These are phyloP conservation scores for Phanerodontia chrysosporium DNA, from an alignment of 768 basidiomycete species.

Conservation along the genomic window DNA sequence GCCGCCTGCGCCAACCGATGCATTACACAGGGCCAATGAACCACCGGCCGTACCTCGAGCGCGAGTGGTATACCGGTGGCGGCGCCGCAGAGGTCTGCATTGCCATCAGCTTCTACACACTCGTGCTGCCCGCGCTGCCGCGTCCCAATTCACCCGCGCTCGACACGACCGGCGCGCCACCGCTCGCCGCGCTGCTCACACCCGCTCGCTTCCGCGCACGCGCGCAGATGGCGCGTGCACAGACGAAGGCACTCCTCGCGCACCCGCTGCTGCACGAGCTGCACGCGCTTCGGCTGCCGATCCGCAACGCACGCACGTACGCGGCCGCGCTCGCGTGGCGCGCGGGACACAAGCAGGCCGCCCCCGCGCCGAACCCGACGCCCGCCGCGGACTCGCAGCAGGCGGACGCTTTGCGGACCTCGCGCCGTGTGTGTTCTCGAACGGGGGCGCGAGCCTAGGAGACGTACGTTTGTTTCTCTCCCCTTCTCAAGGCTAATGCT, in stretches of 20 bases:
- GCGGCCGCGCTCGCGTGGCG: conserved; percentile 21
- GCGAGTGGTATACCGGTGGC: conserved; percentile 40
- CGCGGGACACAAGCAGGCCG: conserved; percentile 7
- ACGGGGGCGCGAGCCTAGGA: conserved; percentile 22
- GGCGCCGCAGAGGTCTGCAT: conserved; percentile 41
- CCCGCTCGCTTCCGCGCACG: conserved; percentile 44
- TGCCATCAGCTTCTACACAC: conserved; percentile 39
- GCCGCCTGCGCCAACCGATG: conserved; percentile 45
- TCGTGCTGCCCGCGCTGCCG: conserved; percentile 46
- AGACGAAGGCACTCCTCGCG: conserved; percentile 28
- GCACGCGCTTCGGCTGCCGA: conserved; percentile 18
- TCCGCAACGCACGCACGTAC: conserved; percentile 16
- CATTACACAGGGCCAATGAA: conserved; percentile 46
- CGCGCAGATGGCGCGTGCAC: conserved; percentile 32
- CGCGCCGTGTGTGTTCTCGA: conserved; percentile 17
- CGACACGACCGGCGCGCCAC: conserved; percentile 36
- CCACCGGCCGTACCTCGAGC: conserved; percentile 46
- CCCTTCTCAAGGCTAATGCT: neutral
- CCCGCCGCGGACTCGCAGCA: neutral
- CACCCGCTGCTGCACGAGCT: conserved; percentile 49
- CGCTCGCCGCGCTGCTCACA: conserved; percentile 39
- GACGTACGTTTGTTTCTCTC: conserved; percentile 14
- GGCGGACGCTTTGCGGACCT: conserved; percentile 4
- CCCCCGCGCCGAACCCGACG: neutral
- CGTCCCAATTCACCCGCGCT: conserved; percentile 16